Conservation (phyloP, 2,329 filamentous ascomycete genomes). For the Cyphellophora attinorum region DNA sequence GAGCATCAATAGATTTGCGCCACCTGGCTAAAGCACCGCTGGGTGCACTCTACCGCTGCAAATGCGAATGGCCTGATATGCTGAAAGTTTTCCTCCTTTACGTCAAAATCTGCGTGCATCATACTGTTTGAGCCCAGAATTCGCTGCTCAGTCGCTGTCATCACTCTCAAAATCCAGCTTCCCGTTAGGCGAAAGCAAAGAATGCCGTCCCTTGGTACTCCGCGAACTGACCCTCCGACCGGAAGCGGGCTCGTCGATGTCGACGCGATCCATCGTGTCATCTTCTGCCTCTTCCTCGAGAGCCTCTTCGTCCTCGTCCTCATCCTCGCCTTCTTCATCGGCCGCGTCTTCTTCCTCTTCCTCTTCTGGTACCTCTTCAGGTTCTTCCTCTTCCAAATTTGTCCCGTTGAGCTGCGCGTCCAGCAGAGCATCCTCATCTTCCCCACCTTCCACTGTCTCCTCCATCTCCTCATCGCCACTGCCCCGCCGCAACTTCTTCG, state of each 20-base stretch:
- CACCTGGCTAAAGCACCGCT: too few relatives aligned
- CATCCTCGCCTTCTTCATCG: conserved; percentile 12
- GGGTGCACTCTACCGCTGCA: too few relatives aligned
- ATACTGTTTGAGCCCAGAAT: too few relatives aligned
- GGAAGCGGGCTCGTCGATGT: too few relatives aligned
- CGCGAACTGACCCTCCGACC: too few relatives aligned
- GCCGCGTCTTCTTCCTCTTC: conserved; percentile 14
- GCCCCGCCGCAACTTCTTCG: conserved; percentile 9
- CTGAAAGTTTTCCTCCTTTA: too few relatives aligned
- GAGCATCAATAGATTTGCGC: not conserved
- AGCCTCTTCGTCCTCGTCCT: conserved; percentile 15
- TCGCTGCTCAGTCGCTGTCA: too few relatives aligned
- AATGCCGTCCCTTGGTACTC: too few relatives aligned
- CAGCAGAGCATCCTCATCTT: conserved; percentile 19
- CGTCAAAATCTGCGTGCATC: too few relatives aligned
- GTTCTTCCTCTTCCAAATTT: conserved; percentile 14
- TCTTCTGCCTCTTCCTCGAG: conserved; percentile 26
- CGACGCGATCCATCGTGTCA: conserved; percentile 14
- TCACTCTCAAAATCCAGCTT: too few relatives aligned
- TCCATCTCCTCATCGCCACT: conserved; percentile 19
- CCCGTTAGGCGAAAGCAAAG: too few relatives aligned
- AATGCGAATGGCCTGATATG: too few relatives aligned
- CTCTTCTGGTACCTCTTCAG: conserved; percentile 12
- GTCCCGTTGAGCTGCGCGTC: conserved; percentile 19
- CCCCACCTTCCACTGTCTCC: conserved; percentile 15